Percentiles rank a stretch among this genome's conserved stretches.
Evolutionary conservation across 2,329 filamentous ascomycete genomes (phyloP).

Genomic region (Sphaerulina musiva): DNA sequence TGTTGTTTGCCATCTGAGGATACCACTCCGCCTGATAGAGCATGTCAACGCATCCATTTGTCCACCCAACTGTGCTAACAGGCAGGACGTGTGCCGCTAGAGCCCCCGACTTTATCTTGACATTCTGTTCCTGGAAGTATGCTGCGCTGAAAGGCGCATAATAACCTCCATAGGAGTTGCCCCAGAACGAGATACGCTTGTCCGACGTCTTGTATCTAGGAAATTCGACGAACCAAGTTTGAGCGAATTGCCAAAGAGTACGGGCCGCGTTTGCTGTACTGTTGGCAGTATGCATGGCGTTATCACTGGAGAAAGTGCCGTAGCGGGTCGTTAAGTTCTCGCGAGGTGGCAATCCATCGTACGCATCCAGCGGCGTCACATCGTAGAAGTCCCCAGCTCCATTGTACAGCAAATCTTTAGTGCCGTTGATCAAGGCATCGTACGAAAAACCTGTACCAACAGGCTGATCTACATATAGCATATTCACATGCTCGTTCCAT

Average conservation of each 20-base stretch:
- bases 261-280: constrained; percentile 19
- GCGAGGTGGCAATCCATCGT: constrained; percentile 11
- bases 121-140: constrained; percentile 55
- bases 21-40: constrained; percentile 52
- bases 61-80: constrained; percentile 56
- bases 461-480: constrained; percentile 57
- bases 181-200: constrained; percentile 19
- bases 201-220: constrained; percentile 17
- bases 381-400: constrained; percentile 23
- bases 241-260: constrained; percentile 57
- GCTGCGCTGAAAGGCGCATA: constrained; percentile 58
- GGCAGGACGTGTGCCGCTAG: constrained; percentile 45
- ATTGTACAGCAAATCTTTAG: constrained; percentile 44
- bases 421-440: constrained; percentile 54
- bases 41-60: constrained; percentile 64
- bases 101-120: constrained; percentile 39
- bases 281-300: constrained; percentile 14
- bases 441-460: constrained; percentile 53
- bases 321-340: constrained; percentile 23
- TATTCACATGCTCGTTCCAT: constrained; percentile 53
- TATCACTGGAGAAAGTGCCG: constrained; percentile 20
- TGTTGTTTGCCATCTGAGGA: constrained; percentile 52
- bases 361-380: constrained; percentile 26
- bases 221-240: constrained; percentile 40
- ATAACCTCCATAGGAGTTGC: constrained; percentile 44